phyloP scores from a whole-genome alignment of 2,329 filamentous ascomycete species.

The Orbilia oligospora region DNA sequence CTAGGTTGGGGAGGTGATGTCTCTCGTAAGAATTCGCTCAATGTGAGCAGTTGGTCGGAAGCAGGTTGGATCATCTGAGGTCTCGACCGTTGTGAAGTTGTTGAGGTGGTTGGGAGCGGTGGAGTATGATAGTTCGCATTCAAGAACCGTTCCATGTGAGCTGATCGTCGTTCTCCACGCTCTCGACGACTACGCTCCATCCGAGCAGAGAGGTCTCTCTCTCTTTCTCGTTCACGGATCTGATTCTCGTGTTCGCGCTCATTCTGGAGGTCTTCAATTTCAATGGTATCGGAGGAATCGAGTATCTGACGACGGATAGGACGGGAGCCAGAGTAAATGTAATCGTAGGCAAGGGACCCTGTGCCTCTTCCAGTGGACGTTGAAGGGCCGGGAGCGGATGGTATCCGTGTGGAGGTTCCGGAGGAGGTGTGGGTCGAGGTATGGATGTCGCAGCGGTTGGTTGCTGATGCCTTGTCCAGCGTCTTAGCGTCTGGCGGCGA shows the following conservation, averaged over 20 bases:
- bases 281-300: slow-evolving; percentile 55
- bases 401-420: slow-evolving; percentile 50
- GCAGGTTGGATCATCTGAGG: slow-evolving; percentile 59
- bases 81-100: slow-evolving; percentile 55
- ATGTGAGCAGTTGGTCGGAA: slow-evolving; percentile 61
- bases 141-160: slow-evolving; percentile 60
- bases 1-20: slow-evolving; percentile 43
- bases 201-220: slow-evolving; percentile 52
- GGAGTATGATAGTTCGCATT: slow-evolving; percentile 59
- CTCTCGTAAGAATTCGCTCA: slow-evolving; percentile 64
- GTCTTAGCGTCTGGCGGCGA: slow-evolving; percentile 56
- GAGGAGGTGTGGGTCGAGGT: slow-evolving; percentile 49
- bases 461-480: slow-evolving; percentile 58
- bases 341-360: slow-evolving; percentile 46
- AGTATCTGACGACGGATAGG: slow-evolving; percentile 58
- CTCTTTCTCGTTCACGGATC: slow-evolving; percentile 55
- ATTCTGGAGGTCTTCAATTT: slow-evolving; percentile 59
- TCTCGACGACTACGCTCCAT: slow-evolving; percentile 60
- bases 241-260: slow-evolving; percentile 60
- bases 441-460: slow-evolving; percentile 57
- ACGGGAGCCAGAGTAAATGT: slow-evolving; percentile 55
- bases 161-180: slow-evolving; percentile 53
- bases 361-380: slow-evolving; percentile 30
- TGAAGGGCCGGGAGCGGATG: slow-evolving; percentile 40
- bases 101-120: slow-evolving; percentile 56